Evolutionary conservation across 2,329 filamentous ascomycete species (phyloP).

Genomic region (Diaporthe batatas): DNA sequence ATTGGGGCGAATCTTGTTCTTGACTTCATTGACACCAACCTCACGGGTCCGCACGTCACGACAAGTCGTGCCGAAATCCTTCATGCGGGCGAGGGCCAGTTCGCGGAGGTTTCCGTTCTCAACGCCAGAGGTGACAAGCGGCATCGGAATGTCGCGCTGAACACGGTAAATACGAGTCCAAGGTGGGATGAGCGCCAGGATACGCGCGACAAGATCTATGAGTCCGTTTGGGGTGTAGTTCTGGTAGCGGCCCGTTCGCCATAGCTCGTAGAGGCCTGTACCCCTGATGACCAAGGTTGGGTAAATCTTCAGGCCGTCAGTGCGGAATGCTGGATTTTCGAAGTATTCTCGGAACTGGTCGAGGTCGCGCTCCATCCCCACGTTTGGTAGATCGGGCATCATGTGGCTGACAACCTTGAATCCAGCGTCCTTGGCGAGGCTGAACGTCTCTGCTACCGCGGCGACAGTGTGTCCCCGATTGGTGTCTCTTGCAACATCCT

Average conservation of each 20-base stretch:
- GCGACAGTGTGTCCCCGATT: conserved; percentile 97
- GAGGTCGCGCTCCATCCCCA: conserved; percentile 97
- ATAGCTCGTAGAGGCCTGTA: conserved; percentile 95
- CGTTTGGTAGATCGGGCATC: conserved; percentile 99
- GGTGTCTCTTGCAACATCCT: conserved; percentile 97
- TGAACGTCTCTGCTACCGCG: conserved; percentile 95
- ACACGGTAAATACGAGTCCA: conserved; percentile 99
- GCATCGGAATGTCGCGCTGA: conserved; percentile 99
- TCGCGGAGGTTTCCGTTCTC: conserved; percentile 98
- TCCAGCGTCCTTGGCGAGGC: conserved; percentile 95
- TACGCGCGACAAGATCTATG: conserved; percentile 96
- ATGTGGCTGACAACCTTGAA: conserved; percentile 99
- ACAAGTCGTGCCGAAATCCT: conserved; percentile 97
- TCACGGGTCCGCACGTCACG: conserved; percentile 96
- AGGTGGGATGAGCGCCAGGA: conserved; percentile 91
- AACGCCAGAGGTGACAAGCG: conserved; percentile 96
- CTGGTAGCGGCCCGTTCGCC: conserved; percentile 96
- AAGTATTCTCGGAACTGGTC: conserved; percentile 99
- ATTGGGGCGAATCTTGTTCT: conserved; percentile 96
- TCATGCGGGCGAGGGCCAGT: conserved; percentile 95
- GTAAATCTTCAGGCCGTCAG: conserved; percentile 97
- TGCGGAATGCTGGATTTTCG: conserved; percentile 94
- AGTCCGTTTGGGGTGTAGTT: conserved; percentile 99
- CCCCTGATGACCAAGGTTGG: conserved; percentile 97
- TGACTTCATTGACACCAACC: conserved; percentile 98